Conservation (phyloP, 208 protist genomes). For the Leishmania lainsoni region DNA sequence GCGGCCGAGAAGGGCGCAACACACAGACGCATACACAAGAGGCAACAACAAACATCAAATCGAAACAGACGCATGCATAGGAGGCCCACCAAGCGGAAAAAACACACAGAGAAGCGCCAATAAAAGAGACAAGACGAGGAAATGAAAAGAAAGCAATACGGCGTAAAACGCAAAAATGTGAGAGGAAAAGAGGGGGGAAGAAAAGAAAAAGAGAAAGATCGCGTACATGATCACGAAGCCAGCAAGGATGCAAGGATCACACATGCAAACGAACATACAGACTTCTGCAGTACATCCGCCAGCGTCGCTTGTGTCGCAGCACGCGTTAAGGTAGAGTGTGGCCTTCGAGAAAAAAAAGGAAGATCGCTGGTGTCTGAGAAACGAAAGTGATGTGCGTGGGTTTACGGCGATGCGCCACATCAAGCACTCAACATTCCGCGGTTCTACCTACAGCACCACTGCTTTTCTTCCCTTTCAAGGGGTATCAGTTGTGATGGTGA, state of each 20-base stretch:
- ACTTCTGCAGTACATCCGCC: not conserved
- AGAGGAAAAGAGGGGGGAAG: not conserved
- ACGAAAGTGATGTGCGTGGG: not conserved
- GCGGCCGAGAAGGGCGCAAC: too few relatives aligned
- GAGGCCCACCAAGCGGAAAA: not conserved
- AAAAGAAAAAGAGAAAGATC: not conserved
- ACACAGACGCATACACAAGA: not conserved
- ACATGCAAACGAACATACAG: not conserved
- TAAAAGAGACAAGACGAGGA: not conserved
- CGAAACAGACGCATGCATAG: too few relatives aligned
- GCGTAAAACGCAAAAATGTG: too few relatives aligned
- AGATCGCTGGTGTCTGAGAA: not conserved
- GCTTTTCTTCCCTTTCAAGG: not conserved
- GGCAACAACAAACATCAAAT: too few relatives aligned
- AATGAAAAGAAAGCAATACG: not conserved
- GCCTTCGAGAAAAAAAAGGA: not conserved
- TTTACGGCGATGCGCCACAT: not conserved
- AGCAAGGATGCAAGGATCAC: not conserved
- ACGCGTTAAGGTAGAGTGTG: not conserved
- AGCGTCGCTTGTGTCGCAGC: not conserved
- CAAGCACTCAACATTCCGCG: not conserved
- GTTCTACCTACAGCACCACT: not conserved
- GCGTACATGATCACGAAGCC: not conserved
- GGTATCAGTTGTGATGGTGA: not conserved
- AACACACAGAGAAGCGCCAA: not conserved